Base-by-base conservation (phyloP, 129 eudicot genomes). In the Glebionis coronaria region DNA sequence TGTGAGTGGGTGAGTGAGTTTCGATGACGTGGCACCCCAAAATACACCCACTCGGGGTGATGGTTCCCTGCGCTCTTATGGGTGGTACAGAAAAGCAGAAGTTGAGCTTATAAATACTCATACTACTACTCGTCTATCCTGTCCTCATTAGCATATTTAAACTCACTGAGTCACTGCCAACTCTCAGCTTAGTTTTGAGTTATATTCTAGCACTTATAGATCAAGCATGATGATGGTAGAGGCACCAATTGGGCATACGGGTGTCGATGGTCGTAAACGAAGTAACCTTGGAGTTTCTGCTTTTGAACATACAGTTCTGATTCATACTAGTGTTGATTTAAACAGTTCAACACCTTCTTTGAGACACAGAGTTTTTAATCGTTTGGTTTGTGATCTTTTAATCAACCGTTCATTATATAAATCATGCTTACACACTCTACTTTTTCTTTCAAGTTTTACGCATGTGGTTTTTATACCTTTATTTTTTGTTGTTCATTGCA, bases 321-420 rank as follows among this genome's bases (percentile, higher is more conserved):
- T 89, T 54, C 70, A 76, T 5, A 68, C 18, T 15, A 42, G 44
- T 55, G 56, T 12, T 27, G 56, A 61, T 72, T 67, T 60, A 44
- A 11, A 8, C 52, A 56, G 18, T 50, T 75, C 5, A 59, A 62
- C 14, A 16, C 63, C 65, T 63, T 59, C 52, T 72, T 70, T 82
- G 31, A 55, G 79, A 6, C 80, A 90, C 69, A 56, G 80, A 45
- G 74, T 67, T 53, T 75, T 90, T 38, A 90, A 90, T 80, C 63
- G 46, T 20, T 47, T 78, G 97, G 97, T 90, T 52, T 5, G 88
- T 76, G 12, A 6, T 46, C 42, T 59, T 51, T 44, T n/a, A 28
- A 49, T 5, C 4, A 11, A 28, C 19, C 0, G 13, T 31, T 59
- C 3, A 4, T 35, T 21, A 20, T 40, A 49, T 18, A 13, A 19